A percentile compares a stretch with the other conserved stretches of the same genome.
Conservation (phyloP, 129 eudicot genomes). For the Helianthus annuus region DNA sequence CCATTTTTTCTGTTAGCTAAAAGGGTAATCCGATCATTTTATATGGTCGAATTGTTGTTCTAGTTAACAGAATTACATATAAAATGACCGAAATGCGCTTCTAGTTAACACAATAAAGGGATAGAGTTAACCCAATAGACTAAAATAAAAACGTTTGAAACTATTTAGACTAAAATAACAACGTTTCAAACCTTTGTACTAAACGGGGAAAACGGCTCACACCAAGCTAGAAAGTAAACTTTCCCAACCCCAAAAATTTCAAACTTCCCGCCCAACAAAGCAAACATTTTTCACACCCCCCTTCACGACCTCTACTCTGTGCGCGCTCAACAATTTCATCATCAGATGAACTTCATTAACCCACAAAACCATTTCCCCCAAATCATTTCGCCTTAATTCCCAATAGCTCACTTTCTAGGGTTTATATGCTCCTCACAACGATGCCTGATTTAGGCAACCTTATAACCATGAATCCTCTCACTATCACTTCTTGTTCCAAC, state of each 20-base stretch:
- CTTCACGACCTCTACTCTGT: not conserved
- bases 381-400: not conserved
- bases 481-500: conserved; percentile 24
- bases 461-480: conserved; percentile 9
- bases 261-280: conserved; percentile 37
- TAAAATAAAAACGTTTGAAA: no score
- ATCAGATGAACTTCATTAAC: not conserved
- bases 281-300: conserved; percentile 7
- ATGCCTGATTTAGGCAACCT: conserved; percentile 42
- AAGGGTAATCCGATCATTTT: no score
- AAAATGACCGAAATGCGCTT: no score
- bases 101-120: no score
- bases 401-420: not conserved
- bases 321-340: conserved; percentile 12
- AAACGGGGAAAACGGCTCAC: no score
- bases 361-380: conserved; percentile 18
- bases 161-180: no score
- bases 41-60: no score
- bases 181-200: no score
- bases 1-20: no score
- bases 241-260: conserved; percentile 20
- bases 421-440: conserved; percentile 24
- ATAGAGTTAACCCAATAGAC: no score
- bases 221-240: not conserved
- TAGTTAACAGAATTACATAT: no score